Base-by-base conservation (phyloP, 352 stramenopile genomes). In the Phytophthora rubi region DNA sequence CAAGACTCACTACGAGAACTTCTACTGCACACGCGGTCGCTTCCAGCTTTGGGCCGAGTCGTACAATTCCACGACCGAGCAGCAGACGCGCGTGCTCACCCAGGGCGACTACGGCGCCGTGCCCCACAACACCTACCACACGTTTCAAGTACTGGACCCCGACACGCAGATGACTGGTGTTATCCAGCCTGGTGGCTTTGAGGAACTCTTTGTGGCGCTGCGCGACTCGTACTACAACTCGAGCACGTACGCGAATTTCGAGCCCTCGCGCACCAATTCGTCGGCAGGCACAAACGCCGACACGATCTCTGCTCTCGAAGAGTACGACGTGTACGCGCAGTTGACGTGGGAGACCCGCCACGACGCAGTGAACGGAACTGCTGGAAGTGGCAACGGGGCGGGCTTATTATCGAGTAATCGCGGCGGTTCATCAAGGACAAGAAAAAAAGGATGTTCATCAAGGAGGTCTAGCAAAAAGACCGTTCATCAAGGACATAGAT, bases 1-100 rank as follows among this genome's bases (percentile, higher is more conserved):
- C 77, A 83, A 85, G 72, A 68, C 73, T 18, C 80, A 87, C 59
- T 80, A 87, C 70, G 80, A 87, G 62, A 87, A 85, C 62, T 87
- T 87, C 53, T 87, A 87, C 72, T 83, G 77, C 69, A 82, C 75
- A 12, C 77, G 77, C 48, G 80, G 80, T 4, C 80, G 80, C 39
- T 75, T 85, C 53, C 80, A 87, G 65, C 73, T 85, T 49, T 87
- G 80, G 80, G 75, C 69, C 2, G 68, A 87, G 68, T 66, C 70
- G 2, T 71, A 75, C 60, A 60, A 70, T 52, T 62, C 58, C 47
- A 69, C 64, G 2, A 67, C 66, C 0, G 65, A 75, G 42, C 68
- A 87, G 59, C 75, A 87, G 62, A 77, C 80, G 6, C 80, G 80
- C 15, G 65, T 87, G 48, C 65, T 87, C 44, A 84, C 80, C 4